Evolutionary conservation across 371 early-diverging fungal species (phyloP).

Genomic region (Lichtheimia corymbifera): DNA sequence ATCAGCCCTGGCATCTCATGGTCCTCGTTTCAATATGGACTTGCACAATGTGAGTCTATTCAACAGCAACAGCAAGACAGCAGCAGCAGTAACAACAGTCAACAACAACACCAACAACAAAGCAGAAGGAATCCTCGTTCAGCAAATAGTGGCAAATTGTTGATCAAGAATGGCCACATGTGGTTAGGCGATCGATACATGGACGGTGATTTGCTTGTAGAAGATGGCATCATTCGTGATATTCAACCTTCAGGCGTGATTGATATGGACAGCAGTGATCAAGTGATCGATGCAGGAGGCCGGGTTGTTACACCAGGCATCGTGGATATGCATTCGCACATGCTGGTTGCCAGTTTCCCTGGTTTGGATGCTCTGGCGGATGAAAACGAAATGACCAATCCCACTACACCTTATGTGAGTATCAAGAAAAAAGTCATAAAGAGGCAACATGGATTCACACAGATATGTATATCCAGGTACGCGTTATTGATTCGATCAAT

Average conservation of each 20-base stretch:
- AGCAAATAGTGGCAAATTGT: constrained; percentile 25
- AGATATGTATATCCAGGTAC: constrained; percentile 34
- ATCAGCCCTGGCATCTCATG: constrained; percentile 51
- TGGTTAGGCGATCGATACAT: constrained; percentile 47
- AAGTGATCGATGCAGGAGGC: constrained; percentile 62
- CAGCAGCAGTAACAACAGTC: constrained; percentile 13
- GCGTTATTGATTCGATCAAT: constrained; percentile 63
- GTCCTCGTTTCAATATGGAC: constrained; percentile 41
- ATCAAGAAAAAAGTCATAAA: neutral
- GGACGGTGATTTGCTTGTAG: constrained; percentile 63
- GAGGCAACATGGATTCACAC: neutral
- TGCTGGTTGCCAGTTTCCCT: constrained; percentile 66
- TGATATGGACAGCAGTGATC: neutral
- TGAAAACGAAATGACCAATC: constrained; percentile 72
- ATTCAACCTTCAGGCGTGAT: constrained; percentile 29
- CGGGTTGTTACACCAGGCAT: constrained; percentile 80
- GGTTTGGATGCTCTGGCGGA: constrained; percentile 55
- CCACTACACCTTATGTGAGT: constrained; percentile 61
- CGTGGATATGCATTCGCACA: constrained; percentile 82
- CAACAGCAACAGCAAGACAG: neutral
- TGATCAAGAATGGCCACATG: constrained; percentile 60
- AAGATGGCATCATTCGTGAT: constrained; percentile 59
- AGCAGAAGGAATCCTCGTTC: constrained; percentile 42
- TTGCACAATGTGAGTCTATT: constrained; percentile 36
- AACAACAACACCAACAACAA: constrained; percentile 25